Conservation (phyloP, 768 basidiomycete genomes). For the Pleurotus pulmonarius region DNA sequence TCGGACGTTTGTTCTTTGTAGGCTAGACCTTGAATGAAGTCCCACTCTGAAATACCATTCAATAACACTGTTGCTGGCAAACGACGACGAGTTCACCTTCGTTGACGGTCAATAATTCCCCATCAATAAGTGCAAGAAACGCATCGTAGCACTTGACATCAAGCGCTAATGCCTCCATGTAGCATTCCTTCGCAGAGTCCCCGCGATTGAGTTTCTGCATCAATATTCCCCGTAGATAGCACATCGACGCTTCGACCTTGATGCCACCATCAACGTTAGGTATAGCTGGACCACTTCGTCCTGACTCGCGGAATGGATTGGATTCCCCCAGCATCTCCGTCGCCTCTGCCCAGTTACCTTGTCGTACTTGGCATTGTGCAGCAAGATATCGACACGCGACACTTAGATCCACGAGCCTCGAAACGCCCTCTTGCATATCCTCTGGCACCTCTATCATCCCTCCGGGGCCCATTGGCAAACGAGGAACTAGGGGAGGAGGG, state of each 20-base stretch:
- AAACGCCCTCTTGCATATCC: slow-evolving; percentile 59
- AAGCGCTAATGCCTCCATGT: slow-evolving; percentile 91
- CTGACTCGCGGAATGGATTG: slow-evolving; percentile 80
- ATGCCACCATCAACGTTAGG: slow-evolving; percentile 90
- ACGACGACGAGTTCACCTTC: slow-evolving; percentile 64
- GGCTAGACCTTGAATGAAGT: slow-evolving; percentile 82
- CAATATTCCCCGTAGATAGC: slow-evolving; percentile 86
- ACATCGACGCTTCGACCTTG: slow-evolving; percentile 98
- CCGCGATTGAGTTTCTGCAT: slow-evolving; percentile 93
- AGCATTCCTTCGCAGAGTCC: slow-evolving; percentile 89
- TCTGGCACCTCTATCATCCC: slow-evolving; percentile 70
- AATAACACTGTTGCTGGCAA: background rate
- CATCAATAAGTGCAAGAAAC: slow-evolving; percentile 84
- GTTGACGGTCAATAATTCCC: slow-evolving; percentile 94
- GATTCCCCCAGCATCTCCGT: slow-evolving; percentile 91
- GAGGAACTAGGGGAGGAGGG: slow-evolving; percentile 33
- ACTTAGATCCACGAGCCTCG: slow-evolving; percentile 88
- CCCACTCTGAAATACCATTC: slow-evolving; percentile 70
- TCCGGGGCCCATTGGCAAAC: slow-evolving; percentile 69
- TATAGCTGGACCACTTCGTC: slow-evolving; percentile 63
- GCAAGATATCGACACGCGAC: slow-evolving; percentile 95
- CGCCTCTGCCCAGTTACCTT: slow-evolving; percentile 91
- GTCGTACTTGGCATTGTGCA: slow-evolving; percentile 88
- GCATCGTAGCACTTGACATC: slow-evolving; percentile 98
- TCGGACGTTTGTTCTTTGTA: slow-evolving; percentile 82